A percentile compares a stretch with the other conserved stretches of the same genome.
Evolutionary conservation across 208 protist genomes (phyloP).

Genomic region (Crithidia brevicula): DNA sequence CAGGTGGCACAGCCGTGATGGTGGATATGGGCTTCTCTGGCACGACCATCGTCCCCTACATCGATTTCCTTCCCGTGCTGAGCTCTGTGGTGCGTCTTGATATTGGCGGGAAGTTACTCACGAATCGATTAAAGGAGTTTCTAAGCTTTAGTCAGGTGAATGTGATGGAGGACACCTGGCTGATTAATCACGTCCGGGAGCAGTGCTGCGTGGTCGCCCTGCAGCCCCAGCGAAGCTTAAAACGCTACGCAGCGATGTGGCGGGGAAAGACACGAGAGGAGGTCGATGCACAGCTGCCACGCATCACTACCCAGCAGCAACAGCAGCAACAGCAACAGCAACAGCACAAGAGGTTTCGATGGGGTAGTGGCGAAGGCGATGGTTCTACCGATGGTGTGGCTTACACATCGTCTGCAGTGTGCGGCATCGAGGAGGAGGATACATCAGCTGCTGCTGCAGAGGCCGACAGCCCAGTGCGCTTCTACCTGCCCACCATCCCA

Average conservation of each 20-base stretch:
- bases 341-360: too few species aligned
- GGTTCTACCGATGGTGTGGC: too few species aligned
- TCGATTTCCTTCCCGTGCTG: conserved; percentile 68
- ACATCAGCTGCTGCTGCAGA: not conserved
- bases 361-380: too few species aligned
- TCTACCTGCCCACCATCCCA: conserved; percentile 76
- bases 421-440: too few species aligned
- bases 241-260: conserved; percentile 11
- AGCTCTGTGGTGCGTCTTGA: conserved; percentile 66
- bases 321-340: not conserved
- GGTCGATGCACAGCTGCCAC: not conserved
- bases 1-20: conserved; percentile 43
- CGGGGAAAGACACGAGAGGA: conserved; percentile 9
- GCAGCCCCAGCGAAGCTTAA: conserved; percentile 15
- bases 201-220: conserved; percentile 54
- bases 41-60: conserved; percentile 74
- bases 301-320: not conserved
- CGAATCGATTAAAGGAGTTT: conserved; percentile 79
- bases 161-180: conserved; percentile 80
- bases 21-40: conserved; percentile 84
- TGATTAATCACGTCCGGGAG: conserved; percentile 87
- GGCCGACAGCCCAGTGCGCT: conserved; percentile 28
- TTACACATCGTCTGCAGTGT: too few species aligned
- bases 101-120: conserved; percentile 82
- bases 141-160: conserved; percentile 83